Conservation (phyloP, 768 basidiomycete species). For the Suillus lakei region DNA sequence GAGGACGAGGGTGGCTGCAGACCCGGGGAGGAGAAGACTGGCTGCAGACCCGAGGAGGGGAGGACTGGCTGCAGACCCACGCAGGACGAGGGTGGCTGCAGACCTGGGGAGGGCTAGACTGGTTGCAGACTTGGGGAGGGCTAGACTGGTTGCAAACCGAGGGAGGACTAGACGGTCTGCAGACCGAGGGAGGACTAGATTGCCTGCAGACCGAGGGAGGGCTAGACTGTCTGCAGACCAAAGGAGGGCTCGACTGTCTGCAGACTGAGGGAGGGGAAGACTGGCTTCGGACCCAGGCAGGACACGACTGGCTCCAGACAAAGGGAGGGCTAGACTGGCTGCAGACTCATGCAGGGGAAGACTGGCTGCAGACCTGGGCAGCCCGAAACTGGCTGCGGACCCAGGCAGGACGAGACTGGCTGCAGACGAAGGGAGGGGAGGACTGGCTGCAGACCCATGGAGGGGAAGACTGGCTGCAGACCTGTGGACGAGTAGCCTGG, state of each 20-base stretch:
- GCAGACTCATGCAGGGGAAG: not conserved
- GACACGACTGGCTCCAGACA: not conserved
- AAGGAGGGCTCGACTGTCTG: not conserved
- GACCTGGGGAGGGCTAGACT: not conserved
- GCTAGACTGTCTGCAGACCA: no score
- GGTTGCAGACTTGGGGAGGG: not conserved
- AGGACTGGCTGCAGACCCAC: not conserved
- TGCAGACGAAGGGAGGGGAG: no score
- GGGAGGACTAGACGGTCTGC: no score
- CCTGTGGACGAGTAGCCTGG: not conserved
- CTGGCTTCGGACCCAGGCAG: not conserved
- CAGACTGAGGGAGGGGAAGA: not conserved
- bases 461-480: not conserved
- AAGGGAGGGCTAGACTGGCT: not conserved
- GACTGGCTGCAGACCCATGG: not conserved
- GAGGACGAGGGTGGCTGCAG: not conserved
- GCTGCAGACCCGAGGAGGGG: not conserved
- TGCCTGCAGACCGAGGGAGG: no score
- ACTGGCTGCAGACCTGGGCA: not conserved
- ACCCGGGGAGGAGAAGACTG: not conserved
- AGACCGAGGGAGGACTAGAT: no score
- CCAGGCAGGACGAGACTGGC: no score
- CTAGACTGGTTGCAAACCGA: no score
- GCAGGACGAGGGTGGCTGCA: not conserved
- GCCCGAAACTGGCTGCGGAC: not conserved